Base-by-base conservation (phyloP, 305 asterid genomes). In the Nicotiana rustica region DNA sequence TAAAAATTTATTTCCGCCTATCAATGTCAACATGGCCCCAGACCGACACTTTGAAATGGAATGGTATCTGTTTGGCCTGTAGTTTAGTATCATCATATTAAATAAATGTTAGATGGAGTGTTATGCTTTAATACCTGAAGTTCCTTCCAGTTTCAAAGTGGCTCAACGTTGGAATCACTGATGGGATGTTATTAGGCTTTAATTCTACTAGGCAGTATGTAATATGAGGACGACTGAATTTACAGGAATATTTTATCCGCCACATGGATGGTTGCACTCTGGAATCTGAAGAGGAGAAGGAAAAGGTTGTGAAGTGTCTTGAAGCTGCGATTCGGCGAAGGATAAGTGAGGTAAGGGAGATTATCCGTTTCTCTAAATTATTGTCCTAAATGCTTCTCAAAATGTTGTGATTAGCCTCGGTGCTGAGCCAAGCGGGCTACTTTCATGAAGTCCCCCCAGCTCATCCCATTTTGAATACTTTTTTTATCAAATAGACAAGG, bases 271-370 rank as follows among this genome's bases (percentile, higher is more conserved):
- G 98, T 25, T 86, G 93, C 91, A 90, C 93, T 9, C 88, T 92
- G 18, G 91, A 89, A 47, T 87, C 89, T 19, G 91, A 90, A 83
- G 96, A 79, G 70, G 97, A 96, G 91, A 96, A 88, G 86, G 92
- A 92, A 71, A 94, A 87, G 89, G 97, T 92, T 82, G 80, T 88
- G 85, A 96, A 93, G 90, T 96, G 99, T 84, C 94, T 96, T 35
- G 98, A 96, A 90, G 99, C 98, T 83, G 98, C 99, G 14, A 91
- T 96, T 80, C 88, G 89, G 77, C 94, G 98, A 85, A 84, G 98
- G 90, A 89, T 87, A 38, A 94, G 98, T 65, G 98, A 96, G 97
- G 99, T 95, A 89, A 86, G 67, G 67, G 33, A 33, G 61, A 21
- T 59, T n/a, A 61, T 52, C 10, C 44, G 61, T 61, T 36, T 33